phyloP scores from a whole-genome alignment of 2,329 filamentous ascomycete species.

The Nothopassalora personata region DNA sequence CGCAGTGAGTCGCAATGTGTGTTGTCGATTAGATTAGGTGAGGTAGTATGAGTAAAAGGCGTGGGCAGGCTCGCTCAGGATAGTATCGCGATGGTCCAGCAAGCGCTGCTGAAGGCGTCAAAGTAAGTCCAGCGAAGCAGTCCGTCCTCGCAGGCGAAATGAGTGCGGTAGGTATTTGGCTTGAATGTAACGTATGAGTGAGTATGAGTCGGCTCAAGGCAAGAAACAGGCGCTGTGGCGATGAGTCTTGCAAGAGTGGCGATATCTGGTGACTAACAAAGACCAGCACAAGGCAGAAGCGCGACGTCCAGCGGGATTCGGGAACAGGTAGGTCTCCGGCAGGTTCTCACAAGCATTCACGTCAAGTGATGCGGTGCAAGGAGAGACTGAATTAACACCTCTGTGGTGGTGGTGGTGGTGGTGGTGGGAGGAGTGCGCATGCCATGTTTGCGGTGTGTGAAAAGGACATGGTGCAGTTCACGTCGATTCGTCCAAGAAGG shows the following conservation, averaged over 20 bases:
- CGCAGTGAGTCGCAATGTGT: conserved; percentile 4
- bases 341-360: not conserved
- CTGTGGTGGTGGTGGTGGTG: not conserved
- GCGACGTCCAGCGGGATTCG: not conserved
- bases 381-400: not conserved
- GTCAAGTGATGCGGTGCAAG: not conserved
- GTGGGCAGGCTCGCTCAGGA: conserved; percentile 16
- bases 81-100: conserved; percentile 6
- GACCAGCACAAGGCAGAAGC: not conserved
- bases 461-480: not conserved
- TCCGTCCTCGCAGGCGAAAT: conserved; percentile 19
- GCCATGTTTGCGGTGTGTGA: not conserved
- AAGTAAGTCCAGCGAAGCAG: conserved; percentile 7
- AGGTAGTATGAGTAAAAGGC: not conserved
- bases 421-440: not conserved
- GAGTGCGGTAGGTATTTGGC: not conserved
- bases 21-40: not conserved
- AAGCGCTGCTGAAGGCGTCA: conserved; percentile 3
- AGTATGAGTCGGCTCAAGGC: not conserved
- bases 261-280: not conserved
- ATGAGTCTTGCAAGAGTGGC: not conserved
- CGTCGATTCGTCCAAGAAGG: not conserved
- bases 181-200: not conserved
- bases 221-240: not conserved
- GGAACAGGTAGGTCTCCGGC: not conserved